Percentiles rank a stretch among this genome's conserved stretches.
Conservation (phyloP, 1,284 basidiomycete species). For the Ustilago hordei region DNA sequence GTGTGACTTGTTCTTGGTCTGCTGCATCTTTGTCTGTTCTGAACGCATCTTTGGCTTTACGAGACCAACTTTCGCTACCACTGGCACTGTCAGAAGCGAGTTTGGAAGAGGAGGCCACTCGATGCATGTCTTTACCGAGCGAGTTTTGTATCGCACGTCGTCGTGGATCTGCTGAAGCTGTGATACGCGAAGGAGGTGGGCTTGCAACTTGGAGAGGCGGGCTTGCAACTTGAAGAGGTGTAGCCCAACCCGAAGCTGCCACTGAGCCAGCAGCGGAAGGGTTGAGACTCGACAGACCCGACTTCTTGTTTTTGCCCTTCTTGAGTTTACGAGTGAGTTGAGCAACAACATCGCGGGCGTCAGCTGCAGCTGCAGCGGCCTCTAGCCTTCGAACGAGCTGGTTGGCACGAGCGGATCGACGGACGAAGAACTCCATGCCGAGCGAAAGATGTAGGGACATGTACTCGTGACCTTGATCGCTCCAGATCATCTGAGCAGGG, state of each 20-base stretch:
- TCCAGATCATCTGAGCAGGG: slow-evolving; percentile 57
- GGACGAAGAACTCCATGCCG: slow-evolving; percentile 64
- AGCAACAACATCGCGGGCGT: slow-evolving; percentile 46
- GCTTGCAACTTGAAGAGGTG: slow-evolving; percentile 44
- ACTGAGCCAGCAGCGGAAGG: slow-evolving; percentile 38
- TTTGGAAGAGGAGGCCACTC: slow-evolving; percentile 19
- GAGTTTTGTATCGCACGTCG: slow-evolving; percentile 48
- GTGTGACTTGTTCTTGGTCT: slow-evolving; percentile 16
- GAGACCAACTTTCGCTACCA: slow-evolving; percentile 21
- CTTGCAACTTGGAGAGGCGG: slow-evolving; percentile 45
- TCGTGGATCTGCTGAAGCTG: slow-evolving; percentile 36
- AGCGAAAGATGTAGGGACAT: slow-evolving; percentile 56
- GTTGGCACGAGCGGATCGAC: slow-evolving; percentile 59
- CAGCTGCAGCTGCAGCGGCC: slow-evolving; percentile 49
- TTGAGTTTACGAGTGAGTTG: slow-evolving; percentile 44
- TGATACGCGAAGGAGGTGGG: slow-evolving; percentile 52
- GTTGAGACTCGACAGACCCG: slow-evolving; percentile 43
- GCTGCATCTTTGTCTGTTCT: slow-evolving; percentile 23
- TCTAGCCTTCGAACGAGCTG: slow-evolving; percentile 61
- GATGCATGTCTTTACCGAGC: slow-evolving; percentile 26
- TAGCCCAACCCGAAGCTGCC: slow-evolving; percentile 39
- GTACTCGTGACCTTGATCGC: slow-evolving; percentile 62
- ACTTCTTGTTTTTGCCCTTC: slow-evolving; percentile 40
- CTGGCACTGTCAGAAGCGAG: slow-evolving; percentile 20
- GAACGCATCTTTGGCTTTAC: slow-evolving; percentile 34